Base-by-base conservation (phyloP, 192 early-diverging fungal genomes). In the Coemansia sp. region DNA sequence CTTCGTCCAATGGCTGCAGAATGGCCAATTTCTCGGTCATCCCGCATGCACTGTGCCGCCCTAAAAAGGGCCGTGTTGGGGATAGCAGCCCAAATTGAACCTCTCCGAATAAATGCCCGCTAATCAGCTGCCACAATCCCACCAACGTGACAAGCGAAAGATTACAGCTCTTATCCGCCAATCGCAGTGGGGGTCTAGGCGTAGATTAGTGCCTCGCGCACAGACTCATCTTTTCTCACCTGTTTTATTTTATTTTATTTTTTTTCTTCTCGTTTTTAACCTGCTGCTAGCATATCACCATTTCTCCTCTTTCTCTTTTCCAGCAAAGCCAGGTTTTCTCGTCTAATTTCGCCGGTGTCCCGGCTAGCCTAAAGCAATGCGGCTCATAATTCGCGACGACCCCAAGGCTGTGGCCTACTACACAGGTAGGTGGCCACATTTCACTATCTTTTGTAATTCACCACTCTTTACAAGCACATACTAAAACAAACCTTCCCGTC, bases 321-420 rank as follows among this genome's bases (percentile, higher is more conserved):
- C 8, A 58, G 11, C 55, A 33, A n/a, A 20, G 20, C 15, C 58
- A 12, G 22, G 33, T 62, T 39, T 41, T 38, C 16, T 18, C 34
- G 18, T 20, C 18, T 61, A n/a, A 20, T 41, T 62, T 18, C 33
- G 34, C 33, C 31, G 61, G 69, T 7, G 24, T 41, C 20, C 31
- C 43, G 44, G 47, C 60, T 50, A 58, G 47, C 34, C 9, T 31
- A 24, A 64, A 62, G 64, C 68, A 6, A 82, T 82, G 80, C 74
- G 80, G 65, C 80, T 82, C 64, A 77, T 82, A 41, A 77, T 82
- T 50, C 80, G 80, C 44, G 75, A 82, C 71, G 80, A 82, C 75
- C 80, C 80, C 43, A 82, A 82, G 72, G 80, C 80, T 38, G 80
- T 82, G 62, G 80, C 80, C 62, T 82, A 74, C 65, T 82, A 77